Conservation (phyloP, 106 monocot genomes). For the Cymbidium sinense region DNA sequence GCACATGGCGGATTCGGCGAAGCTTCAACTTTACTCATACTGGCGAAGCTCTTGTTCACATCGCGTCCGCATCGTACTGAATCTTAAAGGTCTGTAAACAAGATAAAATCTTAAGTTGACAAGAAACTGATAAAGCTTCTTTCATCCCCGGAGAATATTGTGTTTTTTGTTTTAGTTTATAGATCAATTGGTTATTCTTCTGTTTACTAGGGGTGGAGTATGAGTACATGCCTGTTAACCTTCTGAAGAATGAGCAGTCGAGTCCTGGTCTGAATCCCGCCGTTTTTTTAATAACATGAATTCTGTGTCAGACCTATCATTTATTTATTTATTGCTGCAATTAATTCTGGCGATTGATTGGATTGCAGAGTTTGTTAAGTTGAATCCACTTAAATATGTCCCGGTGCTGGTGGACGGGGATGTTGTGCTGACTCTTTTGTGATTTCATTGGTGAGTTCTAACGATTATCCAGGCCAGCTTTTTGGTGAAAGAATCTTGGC, state of each 20-base stretch:
- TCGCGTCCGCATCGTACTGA: slow-evolving; percentile 64
- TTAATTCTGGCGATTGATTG: neutral
- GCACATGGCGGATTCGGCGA: neutral
- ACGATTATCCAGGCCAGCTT: neutral
- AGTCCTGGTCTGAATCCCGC: slow-evolving; percentile 34
- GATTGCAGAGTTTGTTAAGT: slow-evolving; percentile 34
- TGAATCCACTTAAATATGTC: slow-evolving; percentile 43
- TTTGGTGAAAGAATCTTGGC: neutral
- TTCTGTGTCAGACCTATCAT: too few species aligned
- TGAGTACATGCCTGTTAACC: slow-evolving; percentile 77
- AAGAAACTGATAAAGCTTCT: neutral
- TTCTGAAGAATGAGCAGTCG: slow-evolving; percentile 59
- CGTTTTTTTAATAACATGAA: too few species aligned
- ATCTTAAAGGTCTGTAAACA: slow-evolving; percentile 54
- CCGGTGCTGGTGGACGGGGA: slow-evolving; percentile 40
- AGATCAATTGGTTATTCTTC: neutral
- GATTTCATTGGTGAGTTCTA: slow-evolving; percentile 26
- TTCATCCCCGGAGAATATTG: neutral
- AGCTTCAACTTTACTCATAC: slow-evolving; percentile 63
- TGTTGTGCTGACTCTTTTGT: slow-evolving; percentile 40
- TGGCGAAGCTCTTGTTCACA: slow-evolving; percentile 74
- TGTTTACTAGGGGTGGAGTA: slow-evolving; percentile 52
- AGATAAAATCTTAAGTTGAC: neutral
- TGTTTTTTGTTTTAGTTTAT: neutral
- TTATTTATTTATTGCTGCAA: neutral